Evolutionary conservation across 2,329 filamentous ascomycete species (phyloP).

Genomic region (Stemphylium vesicarium): DNA sequence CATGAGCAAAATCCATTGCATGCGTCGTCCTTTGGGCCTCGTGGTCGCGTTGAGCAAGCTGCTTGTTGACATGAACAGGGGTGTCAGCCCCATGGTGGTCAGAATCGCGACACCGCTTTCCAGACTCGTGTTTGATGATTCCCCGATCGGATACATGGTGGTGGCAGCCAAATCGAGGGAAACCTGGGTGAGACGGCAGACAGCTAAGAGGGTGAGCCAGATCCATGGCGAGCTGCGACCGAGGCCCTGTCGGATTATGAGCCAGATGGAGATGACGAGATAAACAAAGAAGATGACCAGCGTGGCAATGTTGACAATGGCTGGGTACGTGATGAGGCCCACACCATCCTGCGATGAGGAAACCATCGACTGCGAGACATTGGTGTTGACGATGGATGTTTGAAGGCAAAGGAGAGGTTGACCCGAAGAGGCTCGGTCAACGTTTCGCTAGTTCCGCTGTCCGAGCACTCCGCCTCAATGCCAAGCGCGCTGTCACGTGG

Average conservation of each 20-base stretch:
- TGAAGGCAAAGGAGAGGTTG: slow-evolving; percentile 4
- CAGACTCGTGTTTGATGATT: slow-evolving; percentile 35
- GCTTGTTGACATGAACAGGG: slow-evolving; percentile 45
- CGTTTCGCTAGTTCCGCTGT: slow-evolving; percentile 14
- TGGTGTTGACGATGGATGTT: slow-evolving; percentile 7
- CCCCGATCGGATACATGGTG: slow-evolving; percentile 28
- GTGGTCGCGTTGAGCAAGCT: slow-evolving; percentile 44
- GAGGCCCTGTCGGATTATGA: slow-evolving; percentile 40
- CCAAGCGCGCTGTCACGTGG: slow-evolving; percentile 16
- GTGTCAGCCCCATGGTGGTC: slow-evolving; percentile 45
- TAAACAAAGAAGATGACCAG: slow-evolving; percentile 43
- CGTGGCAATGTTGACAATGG: slow-evolving; percentile 43
- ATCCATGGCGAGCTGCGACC: slow-evolving; percentile 45
- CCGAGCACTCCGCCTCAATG: slow-evolving; percentile 17
- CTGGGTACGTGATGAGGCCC: slow-evolving; percentile 27
- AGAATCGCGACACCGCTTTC: slow-evolving; percentile 45
- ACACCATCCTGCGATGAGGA: background rate
- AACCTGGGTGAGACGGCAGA: slow-evolving; percentile 45
- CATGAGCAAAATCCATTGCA: slow-evolving; percentile 47
- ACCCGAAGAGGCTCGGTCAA: background rate
- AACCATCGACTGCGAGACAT: slow-evolving; percentile 35
- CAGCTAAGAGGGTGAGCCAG: slow-evolving; percentile 38
- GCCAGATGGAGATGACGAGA: slow-evolving; percentile 35
- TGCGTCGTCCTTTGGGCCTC: slow-evolving; percentile 43
- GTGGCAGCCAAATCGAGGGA: slow-evolving; percentile 46